phyloP scores from a whole-genome alignment of 2,329 filamentous ascomycete species.

The Eurotiales sp. region DNA sequence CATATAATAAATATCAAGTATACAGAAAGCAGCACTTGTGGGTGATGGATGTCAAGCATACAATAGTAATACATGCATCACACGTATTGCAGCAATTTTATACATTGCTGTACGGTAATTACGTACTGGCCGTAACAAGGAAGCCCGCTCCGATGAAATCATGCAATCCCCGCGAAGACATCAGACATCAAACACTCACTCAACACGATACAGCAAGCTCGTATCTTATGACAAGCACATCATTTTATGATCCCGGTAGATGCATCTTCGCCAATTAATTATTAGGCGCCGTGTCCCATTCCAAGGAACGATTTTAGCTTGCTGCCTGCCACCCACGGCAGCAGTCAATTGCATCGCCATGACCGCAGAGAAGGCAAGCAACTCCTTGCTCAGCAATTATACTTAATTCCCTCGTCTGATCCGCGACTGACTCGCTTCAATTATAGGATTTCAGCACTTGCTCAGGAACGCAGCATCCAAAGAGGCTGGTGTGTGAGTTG shows the following conservation, averaged over 20 bases:
- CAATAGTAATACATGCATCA: too few relatives aligned
- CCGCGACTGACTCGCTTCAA: not conserved
- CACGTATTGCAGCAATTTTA: too few relatives aligned
- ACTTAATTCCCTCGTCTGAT: not conserved
- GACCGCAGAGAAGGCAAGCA: not conserved
- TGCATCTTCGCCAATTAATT: not conserved
- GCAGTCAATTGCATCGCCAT: constrained; percentile 18
- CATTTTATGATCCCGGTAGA: not conserved
- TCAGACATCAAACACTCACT: too few relatives aligned
- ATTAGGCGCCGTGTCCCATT: not conserved
- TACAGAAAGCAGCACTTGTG: too few relatives aligned
- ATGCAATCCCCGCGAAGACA: too few relatives aligned
- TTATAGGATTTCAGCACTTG: constrained; percentile 3
- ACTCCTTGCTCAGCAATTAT: too few relatives aligned
- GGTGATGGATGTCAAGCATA: too few relatives aligned
- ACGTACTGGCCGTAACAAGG: too few relatives aligned
- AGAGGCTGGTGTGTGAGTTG: constrained; percentile 39
- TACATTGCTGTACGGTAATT: not conserved
- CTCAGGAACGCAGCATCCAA: constrained; percentile 26
- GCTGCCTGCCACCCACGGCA: not conserved
- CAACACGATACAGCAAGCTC: not conserved
- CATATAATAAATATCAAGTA: too few relatives aligned
- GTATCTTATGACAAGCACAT: not conserved
- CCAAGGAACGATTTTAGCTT: not conserved
- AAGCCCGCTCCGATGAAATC: too few relatives aligned